phyloP scores from a whole-genome alignment of 371 early-diverging fungal species.

The Mucor mucedo region DNA sequence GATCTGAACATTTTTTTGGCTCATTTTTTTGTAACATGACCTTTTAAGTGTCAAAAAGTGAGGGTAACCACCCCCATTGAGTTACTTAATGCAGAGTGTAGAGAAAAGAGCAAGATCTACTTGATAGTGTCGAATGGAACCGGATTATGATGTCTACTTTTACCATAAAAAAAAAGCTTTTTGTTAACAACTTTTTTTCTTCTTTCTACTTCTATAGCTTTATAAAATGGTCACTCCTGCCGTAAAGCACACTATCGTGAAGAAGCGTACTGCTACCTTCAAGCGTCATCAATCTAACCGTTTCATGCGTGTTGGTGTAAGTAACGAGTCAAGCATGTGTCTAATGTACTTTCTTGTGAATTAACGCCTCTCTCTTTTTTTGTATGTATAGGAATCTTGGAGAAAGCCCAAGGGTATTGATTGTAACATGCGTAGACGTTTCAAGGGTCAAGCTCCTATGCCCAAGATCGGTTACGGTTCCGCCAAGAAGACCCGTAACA shows the following conservation, averaged over 20 bases:
- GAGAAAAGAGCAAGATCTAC: neutral
- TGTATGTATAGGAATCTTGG: conserved; percentile 88
- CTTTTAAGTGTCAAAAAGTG: neutral
- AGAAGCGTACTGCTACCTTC: conserved; percentile 99
- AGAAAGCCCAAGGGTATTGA: conserved; percentile 99
- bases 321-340: conserved; percentile 22
- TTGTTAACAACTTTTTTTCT: neutral
- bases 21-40: neutral
- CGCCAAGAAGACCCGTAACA: conserved; percentile 94
- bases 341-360: neutral
- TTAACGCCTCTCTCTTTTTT: neutral
- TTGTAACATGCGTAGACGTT: conserved; percentile 95
- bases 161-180: neutral
- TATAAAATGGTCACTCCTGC: conserved; percentile 89
- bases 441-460: conserved; percentile 98
- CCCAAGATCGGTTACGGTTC: conserved; percentile 99
- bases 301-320: conserved; percentile 93
- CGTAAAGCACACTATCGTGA: conserved; percentile 93
- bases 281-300: conserved; percentile 99
- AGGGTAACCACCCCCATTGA: neutral
- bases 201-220: conserved; percentile 21
- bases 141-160: neutral
- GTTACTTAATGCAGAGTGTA: neutral
- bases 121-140: neutral
- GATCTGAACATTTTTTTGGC: neutral